phyloP scores from a whole-genome alignment of 2,329 filamentous ascomycete genomes.

The Fusarium sp. region DNA sequence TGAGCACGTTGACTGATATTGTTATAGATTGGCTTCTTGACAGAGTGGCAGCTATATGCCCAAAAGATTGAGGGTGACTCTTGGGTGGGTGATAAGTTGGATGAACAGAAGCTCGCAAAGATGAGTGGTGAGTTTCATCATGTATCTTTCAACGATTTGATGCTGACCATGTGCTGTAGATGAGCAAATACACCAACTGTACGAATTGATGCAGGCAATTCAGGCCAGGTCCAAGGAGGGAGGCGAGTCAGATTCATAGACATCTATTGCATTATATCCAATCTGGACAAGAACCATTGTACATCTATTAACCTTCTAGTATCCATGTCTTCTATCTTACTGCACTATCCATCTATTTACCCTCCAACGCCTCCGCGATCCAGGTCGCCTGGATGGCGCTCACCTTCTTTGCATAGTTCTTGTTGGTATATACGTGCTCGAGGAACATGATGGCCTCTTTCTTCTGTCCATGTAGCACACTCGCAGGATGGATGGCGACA shows the following conservation, averaged over 20 bases:
- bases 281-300: slow-evolving; percentile 28
- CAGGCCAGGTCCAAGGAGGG: slow-evolving; percentile 49
- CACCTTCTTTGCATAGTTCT: slow-evolving; percentile 75
- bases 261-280: slow-evolving; percentile 4
- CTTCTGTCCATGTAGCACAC: slow-evolving; percentile 70
- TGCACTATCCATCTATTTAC: slow-evolving; percentile 35
- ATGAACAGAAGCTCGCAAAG: slow-evolving; percentile 85
- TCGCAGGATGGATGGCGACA: slow-evolving; percentile 71
- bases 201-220: slow-evolving; percentile 92
- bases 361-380: slow-evolving; percentile 63
- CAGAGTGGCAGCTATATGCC: slow-evolving; percentile 95
- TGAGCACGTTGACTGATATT: slow-evolving; percentile 13
- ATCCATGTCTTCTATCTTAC: slow-evolving; percentile 1
- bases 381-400: slow-evolving; percentile 69
- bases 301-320: slow-evolving; percentile 14
- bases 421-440: slow-evolving; percentile 73
- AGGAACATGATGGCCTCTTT: slow-evolving; percentile 75
- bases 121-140: slow-evolving; percentile 80
- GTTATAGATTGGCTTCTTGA: slow-evolving; percentile 87
- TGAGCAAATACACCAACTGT: slow-evolving; percentile 92
- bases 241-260: slow-evolving; percentile 42
- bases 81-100: slow-evolving; percentile 88
- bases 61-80: slow-evolving; percentile 89
- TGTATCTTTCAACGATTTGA: background rate
- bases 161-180: slow-evolving; percentile 62